A percentile compares a stretch with the other conserved stretches of the same genome.
Evolutionary conservation across 2,329 filamentous ascomycete species (phyloP).

Genomic region (Dactylellina cionopaga): DNA sequence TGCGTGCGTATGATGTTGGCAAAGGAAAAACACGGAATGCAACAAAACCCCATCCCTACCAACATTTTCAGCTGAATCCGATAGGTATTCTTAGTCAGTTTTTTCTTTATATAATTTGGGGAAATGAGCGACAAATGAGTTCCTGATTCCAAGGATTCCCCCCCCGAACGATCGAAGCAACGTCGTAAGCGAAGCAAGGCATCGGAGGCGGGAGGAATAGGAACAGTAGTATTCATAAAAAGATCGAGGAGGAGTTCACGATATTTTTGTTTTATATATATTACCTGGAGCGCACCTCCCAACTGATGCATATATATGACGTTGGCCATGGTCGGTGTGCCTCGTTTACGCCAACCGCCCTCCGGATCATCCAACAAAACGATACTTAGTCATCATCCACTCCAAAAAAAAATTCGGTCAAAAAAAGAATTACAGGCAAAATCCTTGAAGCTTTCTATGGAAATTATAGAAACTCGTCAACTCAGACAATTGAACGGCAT

Average conservation of each 20-base stretch:
- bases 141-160: neutral
- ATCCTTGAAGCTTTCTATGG: constrained; percentile 31
- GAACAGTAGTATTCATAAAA: neutral
- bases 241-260: no score
- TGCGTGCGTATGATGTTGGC: neutral
- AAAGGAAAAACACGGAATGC: constrained; percentile 4
- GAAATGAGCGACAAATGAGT: no score
- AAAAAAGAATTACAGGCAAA: constrained; percentile 10
- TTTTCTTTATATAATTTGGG: no score
- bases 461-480: constrained; percentile 26
- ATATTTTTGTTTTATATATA: no score
- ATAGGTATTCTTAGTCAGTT: no score
- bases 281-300: no score
- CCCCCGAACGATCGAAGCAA: neutral
- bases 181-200: neutral
- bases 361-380: no score
- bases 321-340: no score
- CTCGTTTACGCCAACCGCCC: no score
- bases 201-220: constrained; percentile 20
- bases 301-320: no score
- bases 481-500: constrained; percentile 37
- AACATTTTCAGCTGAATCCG: no score
- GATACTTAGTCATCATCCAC: no score
- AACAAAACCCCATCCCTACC: neutral
- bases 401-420: neutral